Evolutionary conservation across 768 basidiomycete species (phyloP).

Genomic region (Lactifluus hygrophoroides): DNA sequence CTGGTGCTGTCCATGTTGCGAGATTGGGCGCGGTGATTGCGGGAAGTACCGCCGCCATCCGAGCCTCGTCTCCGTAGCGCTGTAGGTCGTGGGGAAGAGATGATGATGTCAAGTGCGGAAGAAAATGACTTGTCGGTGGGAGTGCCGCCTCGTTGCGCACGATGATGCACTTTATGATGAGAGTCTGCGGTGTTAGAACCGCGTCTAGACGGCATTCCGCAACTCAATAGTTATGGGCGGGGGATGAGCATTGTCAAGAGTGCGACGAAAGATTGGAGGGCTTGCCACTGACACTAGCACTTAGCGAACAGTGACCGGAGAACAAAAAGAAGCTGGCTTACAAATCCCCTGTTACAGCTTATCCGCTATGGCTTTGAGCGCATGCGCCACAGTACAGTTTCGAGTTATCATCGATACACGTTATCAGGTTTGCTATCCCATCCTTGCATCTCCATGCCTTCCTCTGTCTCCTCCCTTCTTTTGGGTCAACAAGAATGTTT

Average conservation of each 20-base stretch:
- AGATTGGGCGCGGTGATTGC: constrained; percentile 23
- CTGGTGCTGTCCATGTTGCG: constrained; percentile 21
- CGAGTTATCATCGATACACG: no score
- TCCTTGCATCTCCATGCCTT: no score
- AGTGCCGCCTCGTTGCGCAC: not conserved
- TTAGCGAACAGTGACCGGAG: not conserved
- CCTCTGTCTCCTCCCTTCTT: no score
- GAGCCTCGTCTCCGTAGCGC: constrained; percentile 25
- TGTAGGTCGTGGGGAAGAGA: not conserved
- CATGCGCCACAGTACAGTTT: no score
- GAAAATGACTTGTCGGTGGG: constrained; percentile 14
- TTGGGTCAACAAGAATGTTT: no score
- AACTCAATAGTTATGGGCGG: not conserved
- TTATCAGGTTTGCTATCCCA: no score
- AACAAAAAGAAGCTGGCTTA: no score
- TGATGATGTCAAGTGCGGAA: constrained; percentile 12
- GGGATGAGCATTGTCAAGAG: constrained; percentile 6
- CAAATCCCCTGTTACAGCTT: no score
- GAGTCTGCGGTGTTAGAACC: not conserved
- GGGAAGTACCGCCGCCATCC: constrained; percentile 19
- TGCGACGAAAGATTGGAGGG: not conserved
- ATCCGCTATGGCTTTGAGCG: no score
- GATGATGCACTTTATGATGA: not conserved
- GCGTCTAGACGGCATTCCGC: constrained; percentile 17
- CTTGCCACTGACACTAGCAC: not conserved